phyloP scores from a whole-genome alignment of 2,329 filamentous ascomycete genomes.

The Annulohypoxylon truncatum region DNA sequence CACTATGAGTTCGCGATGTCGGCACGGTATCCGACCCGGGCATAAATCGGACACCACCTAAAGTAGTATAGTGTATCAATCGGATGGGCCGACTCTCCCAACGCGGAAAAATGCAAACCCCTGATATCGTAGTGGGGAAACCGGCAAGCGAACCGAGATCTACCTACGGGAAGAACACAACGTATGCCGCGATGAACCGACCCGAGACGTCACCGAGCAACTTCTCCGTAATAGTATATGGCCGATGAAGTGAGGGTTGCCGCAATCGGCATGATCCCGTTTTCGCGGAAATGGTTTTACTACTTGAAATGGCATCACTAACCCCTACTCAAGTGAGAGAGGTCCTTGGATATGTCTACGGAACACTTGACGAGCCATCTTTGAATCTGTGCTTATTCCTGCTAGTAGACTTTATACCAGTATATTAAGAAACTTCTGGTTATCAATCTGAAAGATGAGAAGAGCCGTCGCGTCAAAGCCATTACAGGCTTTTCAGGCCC shows the following conservation, averaged over 20 bases:
- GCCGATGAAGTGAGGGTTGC: not conserved
- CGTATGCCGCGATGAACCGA: not conserved
- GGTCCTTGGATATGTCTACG: not conserved
- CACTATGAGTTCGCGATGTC: not conserved
- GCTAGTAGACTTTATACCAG: no score
- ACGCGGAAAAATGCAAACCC: not conserved
- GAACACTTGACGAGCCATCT: not conserved
- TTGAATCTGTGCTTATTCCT: not conserved
- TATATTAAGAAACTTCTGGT: no score
- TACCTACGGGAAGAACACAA: not conserved
- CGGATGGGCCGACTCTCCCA: not conserved
- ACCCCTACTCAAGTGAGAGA: not conserved
- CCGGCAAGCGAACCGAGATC: not conserved
- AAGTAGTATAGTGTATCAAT: not conserved
- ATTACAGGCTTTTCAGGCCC: not conserved
- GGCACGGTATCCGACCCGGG: not conserved
- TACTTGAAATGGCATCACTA: not conserved
- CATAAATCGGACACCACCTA: not conserved
- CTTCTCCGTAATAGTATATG: not conserved
- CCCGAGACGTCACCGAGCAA: not conserved
- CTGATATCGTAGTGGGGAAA: not conserved
- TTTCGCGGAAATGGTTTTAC: not conserved
- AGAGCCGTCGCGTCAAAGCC: not conserved
- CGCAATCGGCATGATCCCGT: not conserved
- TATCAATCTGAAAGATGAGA: not conserved